phyloP scores from a whole-genome alignment of 768 basidiomycete species.

The Podaxis mareebaensis region DNA sequence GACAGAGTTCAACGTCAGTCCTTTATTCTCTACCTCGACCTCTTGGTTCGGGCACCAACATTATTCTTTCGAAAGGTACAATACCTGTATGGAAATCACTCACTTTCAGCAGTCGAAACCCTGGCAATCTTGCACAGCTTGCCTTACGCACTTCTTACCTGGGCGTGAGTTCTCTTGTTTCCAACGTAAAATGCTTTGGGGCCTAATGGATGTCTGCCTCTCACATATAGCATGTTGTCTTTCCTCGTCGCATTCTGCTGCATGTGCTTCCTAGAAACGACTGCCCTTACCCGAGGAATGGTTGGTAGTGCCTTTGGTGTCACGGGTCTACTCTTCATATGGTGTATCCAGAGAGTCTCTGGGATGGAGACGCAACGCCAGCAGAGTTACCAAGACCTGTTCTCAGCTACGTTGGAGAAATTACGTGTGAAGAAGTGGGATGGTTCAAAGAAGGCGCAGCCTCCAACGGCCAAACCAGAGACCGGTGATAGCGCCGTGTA shows the following conservation, averaged over 20 bases:
- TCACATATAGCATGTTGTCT: not conserved
- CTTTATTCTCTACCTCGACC: not conserved
- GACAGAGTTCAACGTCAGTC: not conserved
- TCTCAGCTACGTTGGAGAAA: not conserved
- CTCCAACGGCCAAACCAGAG: not conserved
- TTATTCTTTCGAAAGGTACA: not conserved
- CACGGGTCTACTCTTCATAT: not conserved
- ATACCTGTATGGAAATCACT: constrained; percentile 3
- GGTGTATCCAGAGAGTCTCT: constrained; percentile 1
- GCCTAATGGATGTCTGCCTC: too few relatives aligned
- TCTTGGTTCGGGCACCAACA: not conserved
- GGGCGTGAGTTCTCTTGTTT: not conserved
- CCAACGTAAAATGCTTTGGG: not conserved
- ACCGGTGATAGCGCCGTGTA: not conserved
- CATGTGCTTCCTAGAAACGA: not conserved
- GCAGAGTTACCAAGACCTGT: not conserved
- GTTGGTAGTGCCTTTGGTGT: not conserved
- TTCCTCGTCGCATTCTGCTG: constrained; percentile 7
- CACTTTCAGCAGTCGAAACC: not conserved
- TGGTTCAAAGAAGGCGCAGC: not conserved
- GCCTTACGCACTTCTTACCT: constrained; percentile 5
- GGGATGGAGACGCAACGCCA: constrained; percentile 7
- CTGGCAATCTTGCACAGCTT: constrained; percentile 4
- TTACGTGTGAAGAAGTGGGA: not conserved
- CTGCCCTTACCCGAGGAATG: not conserved